Percentiles rank a stretch among this genome's conserved stretches.
Evolutionary conservation across 2,329 filamentous ascomycete species (phyloP).

Genomic region (Mycosphaerella sp.): DNA sequence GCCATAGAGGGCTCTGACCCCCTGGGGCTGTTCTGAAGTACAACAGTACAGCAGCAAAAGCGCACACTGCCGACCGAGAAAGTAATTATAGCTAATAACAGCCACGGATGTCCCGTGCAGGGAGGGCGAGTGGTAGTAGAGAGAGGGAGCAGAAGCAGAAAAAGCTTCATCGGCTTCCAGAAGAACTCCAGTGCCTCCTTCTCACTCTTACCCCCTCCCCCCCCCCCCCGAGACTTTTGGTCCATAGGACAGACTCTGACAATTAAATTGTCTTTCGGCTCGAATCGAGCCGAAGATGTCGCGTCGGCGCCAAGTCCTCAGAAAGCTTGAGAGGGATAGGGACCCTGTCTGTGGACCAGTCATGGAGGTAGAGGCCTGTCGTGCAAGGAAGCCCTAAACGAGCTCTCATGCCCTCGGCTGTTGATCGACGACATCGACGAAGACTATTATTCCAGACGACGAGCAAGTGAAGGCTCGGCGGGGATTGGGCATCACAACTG

Average conservation of each 20-base stretch:
- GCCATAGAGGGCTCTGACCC: too few relatives aligned
- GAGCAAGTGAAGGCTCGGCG: too few relatives aligned
- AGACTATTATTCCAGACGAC: neutral
- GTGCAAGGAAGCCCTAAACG: neutral
- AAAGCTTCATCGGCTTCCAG: neutral
- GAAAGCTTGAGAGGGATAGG: neutral
- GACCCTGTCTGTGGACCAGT: neutral
- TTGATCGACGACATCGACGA: neutral
- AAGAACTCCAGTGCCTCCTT: neutral
- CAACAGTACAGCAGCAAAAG: too few relatives aligned
- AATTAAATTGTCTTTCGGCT: neutral
- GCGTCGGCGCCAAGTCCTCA: neutral
- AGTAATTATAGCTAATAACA: too few relatives aligned
- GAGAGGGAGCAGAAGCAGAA: neutral
- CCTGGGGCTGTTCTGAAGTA: too few relatives aligned
- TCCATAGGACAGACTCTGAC: neutral
- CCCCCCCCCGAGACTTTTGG: too few relatives aligned
- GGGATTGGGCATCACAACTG: too few relatives aligned
- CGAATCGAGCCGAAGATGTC: neutral
- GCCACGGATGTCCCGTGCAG: neutral
- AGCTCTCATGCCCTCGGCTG: neutral
- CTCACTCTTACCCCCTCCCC: neutral
- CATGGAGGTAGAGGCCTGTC: too few relatives aligned
- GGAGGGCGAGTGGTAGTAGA: neutral
- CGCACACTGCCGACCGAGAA: too few relatives aligned